Evolutionary conservation across 495 filamentous ascomycete species (phyloP), one percentile per base, ranked within the genome.

Genomic region (Chlorociboria aeruginascens): DNA sequence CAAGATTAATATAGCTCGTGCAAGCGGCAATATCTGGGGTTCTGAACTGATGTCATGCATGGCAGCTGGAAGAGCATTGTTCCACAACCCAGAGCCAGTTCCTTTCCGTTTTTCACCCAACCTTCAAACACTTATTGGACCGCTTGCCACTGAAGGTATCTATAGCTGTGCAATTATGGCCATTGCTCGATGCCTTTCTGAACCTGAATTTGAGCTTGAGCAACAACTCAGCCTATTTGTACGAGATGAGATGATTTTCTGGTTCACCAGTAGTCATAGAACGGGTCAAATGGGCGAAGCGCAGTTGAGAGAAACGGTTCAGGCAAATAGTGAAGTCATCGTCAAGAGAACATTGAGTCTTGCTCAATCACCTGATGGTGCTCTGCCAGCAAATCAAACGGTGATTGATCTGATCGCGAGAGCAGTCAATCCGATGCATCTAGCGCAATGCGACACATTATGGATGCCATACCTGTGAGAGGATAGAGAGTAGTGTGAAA

Each of bases 91-190:
- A 12, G 93, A 99, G 66, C 79, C 84, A 32, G 90, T 99, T 42
- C 89, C 89, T 25, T 97, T 97, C 85, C 87, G 93, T 40, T 78
- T 96, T 45, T 96, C 92, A 6, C 93, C 93, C 13, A 97, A 96
- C 58, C 77, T 99, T 28, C 93, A 96, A 69, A 87, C 81, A 3
- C 66, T 97, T 25, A 88, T 99, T 83, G 93, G 93, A 9, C 93
- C 93, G 9, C 78, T 97, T 52, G 87, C 87, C 20, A 90, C 85
- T 1, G 93, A 99, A 65, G 93, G 93, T 45, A 87, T 97, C 61
- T 99, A 89, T 64, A 82, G 85, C 35, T 81, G 81, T 59, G 83
- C 86, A 3, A 71, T 99, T 55, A 95, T 96, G 88, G 89, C 87
- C 0, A 94, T 97, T 57, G 90, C 90, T 7, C 81, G 92, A 25